phyloP scores from a whole-genome alignment of 2,329 filamentous ascomycete genomes.

The Trichoderma oligosporum region DNA sequence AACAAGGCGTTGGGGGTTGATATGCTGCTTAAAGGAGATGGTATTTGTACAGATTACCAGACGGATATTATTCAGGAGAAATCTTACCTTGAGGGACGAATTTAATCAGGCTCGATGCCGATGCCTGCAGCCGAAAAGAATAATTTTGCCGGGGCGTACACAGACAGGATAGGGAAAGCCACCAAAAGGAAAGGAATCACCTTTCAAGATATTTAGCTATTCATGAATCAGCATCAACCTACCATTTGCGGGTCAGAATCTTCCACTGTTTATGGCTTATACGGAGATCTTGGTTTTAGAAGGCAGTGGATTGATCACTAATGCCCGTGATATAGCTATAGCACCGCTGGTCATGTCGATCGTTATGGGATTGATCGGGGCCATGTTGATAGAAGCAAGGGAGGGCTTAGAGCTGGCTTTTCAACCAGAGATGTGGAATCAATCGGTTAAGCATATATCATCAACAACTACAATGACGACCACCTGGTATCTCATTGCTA shows the following conservation, averaged over 20 bases:
- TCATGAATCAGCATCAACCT: conserved; percentile 1
- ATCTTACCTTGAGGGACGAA: not conserved
- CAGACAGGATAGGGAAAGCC: conserved; percentile 4
- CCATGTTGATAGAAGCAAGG: no score
- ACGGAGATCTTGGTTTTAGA: no score
- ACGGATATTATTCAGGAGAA: not conserved
- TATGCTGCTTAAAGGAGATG: not conserved
- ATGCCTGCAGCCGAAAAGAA: not conserved
- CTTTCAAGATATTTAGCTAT: conserved; percentile 9
- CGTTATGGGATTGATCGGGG: not conserved
- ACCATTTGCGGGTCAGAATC: not conserved
- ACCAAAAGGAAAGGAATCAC: not conserved
- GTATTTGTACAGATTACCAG: not conserved
- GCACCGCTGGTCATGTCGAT: not conserved
- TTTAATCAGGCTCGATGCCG: not conserved
- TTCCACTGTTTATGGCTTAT: no score
- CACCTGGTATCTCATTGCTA: no score
- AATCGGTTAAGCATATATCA: not conserved
- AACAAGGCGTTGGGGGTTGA: conserved; percentile 5
- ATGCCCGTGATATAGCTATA: no score
- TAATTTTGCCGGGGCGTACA: conserved; percentile 2
- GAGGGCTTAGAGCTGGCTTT: not conserved
- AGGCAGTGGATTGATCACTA: no score
- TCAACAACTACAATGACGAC: no score
- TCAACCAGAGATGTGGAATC: not conserved